Conservation (phyloP, 257 asterid species). For the Nicotiana obtusifolia region DNA sequence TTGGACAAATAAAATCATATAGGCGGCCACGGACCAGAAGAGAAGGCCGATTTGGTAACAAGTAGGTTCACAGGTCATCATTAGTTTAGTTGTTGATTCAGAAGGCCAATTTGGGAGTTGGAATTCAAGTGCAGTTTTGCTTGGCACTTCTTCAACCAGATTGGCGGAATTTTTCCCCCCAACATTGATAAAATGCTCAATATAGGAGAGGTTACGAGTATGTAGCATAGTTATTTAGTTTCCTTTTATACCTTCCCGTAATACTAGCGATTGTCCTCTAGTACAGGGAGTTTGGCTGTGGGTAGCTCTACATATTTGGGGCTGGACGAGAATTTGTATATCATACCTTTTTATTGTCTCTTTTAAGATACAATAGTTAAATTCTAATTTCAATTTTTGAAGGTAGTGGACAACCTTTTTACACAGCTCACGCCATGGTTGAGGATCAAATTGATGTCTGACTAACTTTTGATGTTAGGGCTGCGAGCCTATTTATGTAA, state of each 20-base stretch:
- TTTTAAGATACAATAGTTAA: neutral
- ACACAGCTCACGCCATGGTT: too few relatives aligned
- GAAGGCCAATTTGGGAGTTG: neutral
- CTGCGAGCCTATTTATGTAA: neutral
- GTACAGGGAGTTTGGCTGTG: neutral
- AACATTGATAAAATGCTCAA: too few relatives aligned
- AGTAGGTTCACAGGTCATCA: constrained; percentile 7
- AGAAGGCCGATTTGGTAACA: constrained; percentile 74
- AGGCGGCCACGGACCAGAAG: constrained; percentile 62
- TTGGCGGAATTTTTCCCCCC: neutral
- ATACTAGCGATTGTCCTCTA: neutral
- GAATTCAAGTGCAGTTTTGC: neutral
- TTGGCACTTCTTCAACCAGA: neutral
- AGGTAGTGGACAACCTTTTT: neutral
- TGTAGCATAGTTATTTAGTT: neutral
- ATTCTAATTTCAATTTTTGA: neutral
- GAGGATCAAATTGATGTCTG: too few relatives aligned
- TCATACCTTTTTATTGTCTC: neutral
- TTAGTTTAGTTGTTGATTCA: neutral
- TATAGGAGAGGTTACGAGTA: neutral
- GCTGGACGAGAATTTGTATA: neutral
- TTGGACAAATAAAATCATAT: constrained; percentile 26
- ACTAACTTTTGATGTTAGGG: neutral
- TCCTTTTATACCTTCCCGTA: neutral
- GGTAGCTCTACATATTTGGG: neutral